A percentile compares a stretch with the other conserved stretches of the same genome.
Conservation (phyloP, 1,284 basidiomycete genomes). For the Ustilago curta region DNA sequence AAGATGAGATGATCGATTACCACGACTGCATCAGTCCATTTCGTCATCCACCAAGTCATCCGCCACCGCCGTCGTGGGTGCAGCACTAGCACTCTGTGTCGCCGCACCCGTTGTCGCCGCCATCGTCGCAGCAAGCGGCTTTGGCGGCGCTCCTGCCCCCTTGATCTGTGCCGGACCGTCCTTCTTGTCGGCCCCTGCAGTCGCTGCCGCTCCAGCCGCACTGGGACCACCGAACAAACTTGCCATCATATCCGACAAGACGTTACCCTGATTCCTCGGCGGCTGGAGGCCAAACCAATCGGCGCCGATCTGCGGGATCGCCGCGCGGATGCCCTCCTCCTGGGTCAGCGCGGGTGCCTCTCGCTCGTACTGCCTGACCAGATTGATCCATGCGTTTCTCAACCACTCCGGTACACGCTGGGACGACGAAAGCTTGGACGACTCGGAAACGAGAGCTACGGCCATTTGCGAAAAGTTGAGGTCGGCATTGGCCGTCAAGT, state of each 20-base stretch:
- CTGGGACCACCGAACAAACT: conserved; percentile 44
- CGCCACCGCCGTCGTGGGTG: conserved; percentile 12
- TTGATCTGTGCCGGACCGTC: conserved; percentile 13
- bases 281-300: conserved; percentile 52
- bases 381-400: conserved; percentile 41
- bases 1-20: too few species aligned
- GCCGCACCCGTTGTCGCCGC: not conserved
- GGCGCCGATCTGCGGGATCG: conserved; percentile 40
- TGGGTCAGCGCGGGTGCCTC: conserved; percentile 49
- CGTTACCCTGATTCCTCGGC: conserved; percentile 40
- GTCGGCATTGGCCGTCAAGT: conserved; percentile 62
- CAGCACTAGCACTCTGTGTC: not conserved
- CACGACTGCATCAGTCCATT: conserved; percentile 34
- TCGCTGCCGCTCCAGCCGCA: not conserved
- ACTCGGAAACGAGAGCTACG: conserved; percentile 55
- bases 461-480: conserved; percentile 66
- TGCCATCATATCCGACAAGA: conserved; percentile 61
- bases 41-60: conserved; percentile 52
- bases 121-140: conserved; percentile 8
- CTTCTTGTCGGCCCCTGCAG: conserved; percentile 16
- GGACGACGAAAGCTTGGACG: conserved; percentile 15
- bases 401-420: conserved; percentile 37
- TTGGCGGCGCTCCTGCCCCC: conserved; percentile 14
- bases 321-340: conserved; percentile 34
- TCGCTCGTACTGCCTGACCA: conserved; percentile 52